Percentiles rank a stretch among this genome's conserved stretches.
Conservation (phyloP, 495 filamentous ascomycete species). For the Hyaloscypha bicolor region DNA sequence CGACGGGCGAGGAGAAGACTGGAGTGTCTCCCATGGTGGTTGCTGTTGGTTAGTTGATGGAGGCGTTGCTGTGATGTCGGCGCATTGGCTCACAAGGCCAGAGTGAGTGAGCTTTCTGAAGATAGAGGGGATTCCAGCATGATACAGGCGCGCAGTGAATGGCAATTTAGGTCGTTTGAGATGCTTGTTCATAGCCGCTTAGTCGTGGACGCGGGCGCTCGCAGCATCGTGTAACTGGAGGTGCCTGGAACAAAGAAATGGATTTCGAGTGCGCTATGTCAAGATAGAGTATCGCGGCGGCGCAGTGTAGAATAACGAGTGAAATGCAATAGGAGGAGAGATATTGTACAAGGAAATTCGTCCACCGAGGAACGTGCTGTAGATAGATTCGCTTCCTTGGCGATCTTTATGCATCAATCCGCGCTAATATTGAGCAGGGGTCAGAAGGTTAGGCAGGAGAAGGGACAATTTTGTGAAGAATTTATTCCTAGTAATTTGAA, state of each 20-base stretch:
- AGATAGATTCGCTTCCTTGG: constrained; percentile 15
- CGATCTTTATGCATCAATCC: constrained; percentile 20
- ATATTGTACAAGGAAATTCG: constrained; percentile 8
- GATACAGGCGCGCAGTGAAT: constrained; percentile 15
- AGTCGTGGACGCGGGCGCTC: constrained; percentile 4
- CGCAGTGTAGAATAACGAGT: not conserved
- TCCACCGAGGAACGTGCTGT: constrained; percentile 14
- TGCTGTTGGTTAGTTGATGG: constrained; percentile 23
- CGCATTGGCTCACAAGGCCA: constrained; percentile 15
- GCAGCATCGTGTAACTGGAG: constrained; percentile 9
- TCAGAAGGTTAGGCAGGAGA: not conserved
- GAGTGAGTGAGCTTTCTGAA: not conserved
- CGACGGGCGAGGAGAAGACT: constrained; percentile 1
- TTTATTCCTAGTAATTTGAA: not conserved
- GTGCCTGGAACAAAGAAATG: constrained; percentile 8
- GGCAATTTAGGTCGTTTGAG: constrained; percentile 11
- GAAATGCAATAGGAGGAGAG: not conserved
- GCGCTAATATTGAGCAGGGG: constrained; percentile 14
- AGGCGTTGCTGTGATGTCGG: constrained; percentile 11
- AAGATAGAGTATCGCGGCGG: not conserved
- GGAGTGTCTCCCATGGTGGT: constrained; percentile 23
- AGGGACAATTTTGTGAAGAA: not conserved
- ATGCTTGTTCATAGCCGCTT: constrained; percentile 18
- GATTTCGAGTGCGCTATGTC: not conserved
- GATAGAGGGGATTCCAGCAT: constrained; percentile 14